Conservation (phyloP, 768 basidiomycete genomes). For the Agrocybe chaxingu region DNA sequence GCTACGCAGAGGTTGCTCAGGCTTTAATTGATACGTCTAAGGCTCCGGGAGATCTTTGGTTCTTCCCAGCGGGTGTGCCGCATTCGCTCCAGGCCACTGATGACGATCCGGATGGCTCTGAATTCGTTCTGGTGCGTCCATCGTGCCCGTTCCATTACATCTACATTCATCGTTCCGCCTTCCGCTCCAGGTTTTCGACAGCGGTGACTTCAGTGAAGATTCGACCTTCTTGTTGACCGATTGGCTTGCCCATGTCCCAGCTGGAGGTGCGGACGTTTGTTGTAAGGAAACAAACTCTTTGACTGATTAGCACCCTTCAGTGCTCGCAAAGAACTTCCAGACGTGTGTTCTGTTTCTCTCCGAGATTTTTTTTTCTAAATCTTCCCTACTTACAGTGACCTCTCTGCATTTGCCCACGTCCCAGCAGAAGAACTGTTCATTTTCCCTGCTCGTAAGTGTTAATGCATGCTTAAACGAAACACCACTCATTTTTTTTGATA, state of each 20-base stretch:
- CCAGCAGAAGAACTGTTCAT: constrained; percentile 55
- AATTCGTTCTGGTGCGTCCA: constrained; percentile 41
- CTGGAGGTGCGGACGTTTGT: constrained; percentile 10
- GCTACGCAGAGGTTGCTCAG: too few relatives aligned
- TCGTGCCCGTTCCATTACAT: background rate
- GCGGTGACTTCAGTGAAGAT: constrained; percentile 49
- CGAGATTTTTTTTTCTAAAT: constrained; percentile 13
- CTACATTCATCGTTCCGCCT: background rate
- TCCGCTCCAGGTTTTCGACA: constrained; percentile 25
- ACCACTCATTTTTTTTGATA: background rate
- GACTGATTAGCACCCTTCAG: constrained; percentile 10
- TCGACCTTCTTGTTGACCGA: constrained; percentile 50
- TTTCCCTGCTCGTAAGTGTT: constrained; percentile 26
- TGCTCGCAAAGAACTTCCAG: constrained; percentile 58
- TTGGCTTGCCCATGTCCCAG: constrained; percentile 55
- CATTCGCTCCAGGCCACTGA: constrained; percentile 54
- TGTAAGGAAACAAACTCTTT: too few relatives aligned
- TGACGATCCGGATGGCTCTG: constrained; percentile 41
- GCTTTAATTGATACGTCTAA: background rate
- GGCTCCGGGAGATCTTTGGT: constrained; percentile 47
- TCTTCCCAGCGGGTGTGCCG: constrained; percentile 52
- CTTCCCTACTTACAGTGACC: constrained; percentile 24
- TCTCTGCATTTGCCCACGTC: constrained; percentile 47
- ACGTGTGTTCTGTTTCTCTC: constrained; percentile 10
- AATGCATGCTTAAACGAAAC: constrained; percentile 1